A percentile compares a stretch with the other conserved stretches of the same genome.
Conservation (phyloP, 495 filamentous ascomycete genomes). For the Tricharina praecox region DNA sequence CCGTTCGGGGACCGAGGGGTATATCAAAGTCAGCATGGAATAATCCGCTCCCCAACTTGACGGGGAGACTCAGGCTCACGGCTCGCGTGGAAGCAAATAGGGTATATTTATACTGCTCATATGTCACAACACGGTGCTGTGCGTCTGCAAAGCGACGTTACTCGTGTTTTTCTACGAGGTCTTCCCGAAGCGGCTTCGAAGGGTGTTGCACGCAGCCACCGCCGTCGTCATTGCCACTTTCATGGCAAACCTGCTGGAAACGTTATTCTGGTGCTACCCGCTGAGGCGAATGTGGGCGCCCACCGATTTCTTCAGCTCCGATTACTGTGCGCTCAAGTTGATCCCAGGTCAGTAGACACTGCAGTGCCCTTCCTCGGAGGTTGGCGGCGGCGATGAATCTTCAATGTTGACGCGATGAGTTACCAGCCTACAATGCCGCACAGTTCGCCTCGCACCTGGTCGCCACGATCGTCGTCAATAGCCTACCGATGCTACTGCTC, state of each 20-base stretch:
- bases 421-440: not conserved
- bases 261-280: not conserved
- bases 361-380: too few species aligned
- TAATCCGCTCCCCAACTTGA: not conserved
- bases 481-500: not conserved
- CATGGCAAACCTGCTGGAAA: not conserved
- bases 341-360: too few species aligned
- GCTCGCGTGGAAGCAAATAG: not conserved
- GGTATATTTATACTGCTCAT: not conserved
- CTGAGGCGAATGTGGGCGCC: not conserved
- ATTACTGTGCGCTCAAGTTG: not conserved
- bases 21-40: not conserved
- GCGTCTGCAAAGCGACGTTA: not conserved
- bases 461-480: not conserved
- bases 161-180: slow-evolving; percentile 2
- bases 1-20: not conserved
- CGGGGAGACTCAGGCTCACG: not conserved
- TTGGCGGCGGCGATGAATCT: too few species aligned
- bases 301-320: not conserved
- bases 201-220: not conserved
- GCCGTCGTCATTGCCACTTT: not conserved
- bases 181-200: not conserved
- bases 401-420: too few species aligned
- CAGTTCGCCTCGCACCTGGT: not conserved
- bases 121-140: not conserved